phyloP scores from a whole-genome alignment of 2,329 filamentous ascomycete genomes.

The Talaromyces islandicus region DNA sequence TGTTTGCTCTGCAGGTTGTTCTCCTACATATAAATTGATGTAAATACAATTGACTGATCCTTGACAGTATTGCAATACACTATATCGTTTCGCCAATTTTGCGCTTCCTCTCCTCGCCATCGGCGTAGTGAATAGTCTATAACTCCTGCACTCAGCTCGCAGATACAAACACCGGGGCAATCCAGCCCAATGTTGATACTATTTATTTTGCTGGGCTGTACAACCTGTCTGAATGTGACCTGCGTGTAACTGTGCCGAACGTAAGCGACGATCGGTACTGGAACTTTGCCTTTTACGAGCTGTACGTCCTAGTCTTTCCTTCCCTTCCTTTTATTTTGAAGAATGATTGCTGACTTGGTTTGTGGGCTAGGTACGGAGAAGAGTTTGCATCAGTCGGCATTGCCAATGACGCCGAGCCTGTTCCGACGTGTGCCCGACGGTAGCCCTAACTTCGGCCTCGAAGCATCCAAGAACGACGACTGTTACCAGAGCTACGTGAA shows the following conservation, averaged over 20 bases:
- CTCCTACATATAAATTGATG: no score
- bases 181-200: constrained; percentile 22
- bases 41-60: no score
- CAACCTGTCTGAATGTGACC: constrained; percentile 21
- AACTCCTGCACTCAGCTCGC: no score
- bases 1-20: no score
- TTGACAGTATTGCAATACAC: no score
- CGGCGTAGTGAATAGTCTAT: no score
- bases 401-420: constrained; percentile 11
- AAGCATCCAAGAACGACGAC: background rate
- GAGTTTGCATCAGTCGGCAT: constrained; percentile 23
- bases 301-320: constrained; percentile 15
- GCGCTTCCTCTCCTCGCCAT: no score
- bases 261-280: constrained; percentile 16
- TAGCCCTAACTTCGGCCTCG: background rate
- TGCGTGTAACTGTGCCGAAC: constrained; percentile 18
- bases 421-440: constrained; percentile 9
- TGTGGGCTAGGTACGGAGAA: constrained; percentile 19
- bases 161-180: no score
- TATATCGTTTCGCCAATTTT: no score
- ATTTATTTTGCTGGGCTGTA: constrained; percentile 17
- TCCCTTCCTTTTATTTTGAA: background rate
- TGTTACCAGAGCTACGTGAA: constrained; percentile 15
- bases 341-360: background rate
- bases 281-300: constrained; percentile 16